phyloP scores from a whole-genome alignment of 2,329 filamentous ascomycete genomes.

The Talaromyces sp. region DNA sequence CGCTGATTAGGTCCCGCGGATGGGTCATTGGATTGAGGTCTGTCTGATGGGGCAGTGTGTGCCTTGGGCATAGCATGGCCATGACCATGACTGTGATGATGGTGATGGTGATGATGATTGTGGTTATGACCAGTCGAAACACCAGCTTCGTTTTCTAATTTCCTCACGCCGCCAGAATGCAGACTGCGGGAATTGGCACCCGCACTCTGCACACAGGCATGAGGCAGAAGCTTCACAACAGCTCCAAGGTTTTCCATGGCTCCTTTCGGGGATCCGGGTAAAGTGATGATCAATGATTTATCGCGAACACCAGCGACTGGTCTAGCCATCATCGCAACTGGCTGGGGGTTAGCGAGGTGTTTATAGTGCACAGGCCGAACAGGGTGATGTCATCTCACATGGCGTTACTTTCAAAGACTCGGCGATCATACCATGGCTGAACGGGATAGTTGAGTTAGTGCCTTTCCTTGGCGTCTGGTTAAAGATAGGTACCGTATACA shows the following conservation, averaged over 20 bases:
- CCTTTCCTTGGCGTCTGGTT: slow-evolving; percentile 10
- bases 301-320: slow-evolving; percentile 87
- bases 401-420: slow-evolving; percentile 83
- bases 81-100: slow-evolving; percentile 64
- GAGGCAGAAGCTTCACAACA: slow-evolving; percentile 84
- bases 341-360: slow-evolving; percentile 25
- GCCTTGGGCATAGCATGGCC: slow-evolving; percentile 67
- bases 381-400: slow-evolving; percentile 61
- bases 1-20: slow-evolving; percentile 65
- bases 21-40: slow-evolving; percentile 62
- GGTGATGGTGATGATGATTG: slow-evolving; percentile 52
- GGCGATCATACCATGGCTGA: slow-evolving; percentile 85
- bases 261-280: slow-evolving; percentile 93
- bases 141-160: slow-evolving; percentile 81
- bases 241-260: slow-evolving; percentile 91
- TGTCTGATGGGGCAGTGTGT: slow-evolving; percentile 68
- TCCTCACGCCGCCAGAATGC: slow-evolving; percentile 79
- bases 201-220: slow-evolving; percentile 88
- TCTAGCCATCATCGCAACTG: slow-evolving; percentile 95
- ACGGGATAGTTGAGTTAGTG: slow-evolving; percentile 15
- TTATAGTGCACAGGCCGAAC: slow-evolving; percentile 11
- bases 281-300: slow-evolving; percentile 78
- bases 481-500: slow-evolving; percentile 27
- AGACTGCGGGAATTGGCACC: slow-evolving; percentile 78
- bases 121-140: slow-evolving; percentile 46